These are phyloP conservation scores for Ogataea ganodermae DNA, from an alignment of 805 yeast species.

Conservation along the genomic window DNA sequence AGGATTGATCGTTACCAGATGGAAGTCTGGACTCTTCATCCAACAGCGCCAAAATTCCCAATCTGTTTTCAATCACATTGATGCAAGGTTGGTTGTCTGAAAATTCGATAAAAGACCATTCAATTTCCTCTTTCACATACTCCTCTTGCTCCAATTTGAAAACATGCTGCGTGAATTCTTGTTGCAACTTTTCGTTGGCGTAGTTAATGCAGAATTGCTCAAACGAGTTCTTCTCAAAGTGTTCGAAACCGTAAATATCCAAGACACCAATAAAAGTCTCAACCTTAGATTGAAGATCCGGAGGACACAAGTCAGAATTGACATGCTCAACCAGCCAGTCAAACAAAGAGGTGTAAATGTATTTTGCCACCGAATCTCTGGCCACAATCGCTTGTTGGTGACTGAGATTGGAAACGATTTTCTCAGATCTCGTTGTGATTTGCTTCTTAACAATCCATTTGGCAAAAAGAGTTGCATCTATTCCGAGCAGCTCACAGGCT, in stretches of 20 bases:
- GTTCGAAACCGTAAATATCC: slow-evolving; percentile 97
- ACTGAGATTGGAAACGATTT: slow-evolving; percentile 79
- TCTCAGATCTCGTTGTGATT: slow-evolving; percentile 88
- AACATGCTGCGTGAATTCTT: slow-evolving; percentile 95
- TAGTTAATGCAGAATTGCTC: slow-evolving; percentile 97
- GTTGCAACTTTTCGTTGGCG: slow-evolving; percentile 95
- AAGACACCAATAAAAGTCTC: slow-evolving; percentile 89
- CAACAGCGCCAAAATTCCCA: slow-evolving; percentile 83
- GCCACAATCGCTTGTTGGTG: slow-evolving; percentile 86
- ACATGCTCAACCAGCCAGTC: slow-evolving; percentile 93
- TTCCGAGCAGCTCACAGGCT: slow-evolving; percentile 82
- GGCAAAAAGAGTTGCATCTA: slow-evolving; percentile 71
- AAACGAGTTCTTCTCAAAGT: slow-evolving; percentile 89
- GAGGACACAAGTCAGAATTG: slow-evolving; percentile 79
- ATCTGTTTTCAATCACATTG: slow-evolving; percentile 81
- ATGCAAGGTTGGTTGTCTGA: slow-evolving; percentile 97
- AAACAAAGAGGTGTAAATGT: slow-evolving; percentile 85
- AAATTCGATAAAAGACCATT: slow-evolving; percentile 95
- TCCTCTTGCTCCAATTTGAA: slow-evolving; percentile 97
- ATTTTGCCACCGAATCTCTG: slow-evolving; percentile 95
- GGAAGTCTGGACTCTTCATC: slow-evolving; percentile 97
- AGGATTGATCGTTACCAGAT: slow-evolving; percentile 87
- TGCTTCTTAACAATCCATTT: slow-evolving; percentile 94
- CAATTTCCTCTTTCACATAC: slow-evolving; percentile 86
- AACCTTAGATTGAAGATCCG: slow-evolving; percentile 59